phyloP scores from a whole-genome alignment of 257 asterid genomes.

The Capsicum baccatum region DNA sequence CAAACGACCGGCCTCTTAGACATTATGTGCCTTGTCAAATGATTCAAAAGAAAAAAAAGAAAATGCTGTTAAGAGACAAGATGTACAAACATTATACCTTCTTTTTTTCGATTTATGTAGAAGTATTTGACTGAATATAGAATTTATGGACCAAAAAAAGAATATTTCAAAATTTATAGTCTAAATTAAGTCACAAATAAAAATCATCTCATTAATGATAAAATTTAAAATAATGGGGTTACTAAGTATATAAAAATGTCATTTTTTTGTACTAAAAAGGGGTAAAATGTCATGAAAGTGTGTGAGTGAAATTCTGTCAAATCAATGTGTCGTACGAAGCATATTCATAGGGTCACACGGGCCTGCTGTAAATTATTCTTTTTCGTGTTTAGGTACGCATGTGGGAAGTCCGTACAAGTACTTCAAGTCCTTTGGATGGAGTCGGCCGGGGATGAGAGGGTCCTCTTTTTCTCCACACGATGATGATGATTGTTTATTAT shows the following conservation, averaged over 20 bases:
- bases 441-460: not conserved
- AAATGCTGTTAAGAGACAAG: not conserved
- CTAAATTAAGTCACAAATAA: no score
- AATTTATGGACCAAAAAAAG: no score
- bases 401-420: slow-evolving; percentile 16
- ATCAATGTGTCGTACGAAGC: not conserved
- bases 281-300: not conserved
- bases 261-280: no score
- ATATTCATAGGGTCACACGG: not conserved
- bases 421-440: slow-evolving; percentile 6
- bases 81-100: not conserved
- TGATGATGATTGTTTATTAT: not conserved
- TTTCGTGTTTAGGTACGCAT: no score
- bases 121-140: not conserved
- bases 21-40: not conserved
- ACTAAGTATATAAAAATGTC: not conserved
- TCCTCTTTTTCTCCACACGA: no score
- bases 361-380: not conserved
- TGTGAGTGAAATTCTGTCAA: not conserved
- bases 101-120: not conserved
- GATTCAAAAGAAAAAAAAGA: not conserved
- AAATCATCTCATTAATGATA: no score
- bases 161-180: no score
- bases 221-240: no score
- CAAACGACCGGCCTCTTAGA: not conserved